Conservation (phyloP, 2,329 filamentous ascomycete genomes). For the Fragosphaeria purpurea region DNA sequence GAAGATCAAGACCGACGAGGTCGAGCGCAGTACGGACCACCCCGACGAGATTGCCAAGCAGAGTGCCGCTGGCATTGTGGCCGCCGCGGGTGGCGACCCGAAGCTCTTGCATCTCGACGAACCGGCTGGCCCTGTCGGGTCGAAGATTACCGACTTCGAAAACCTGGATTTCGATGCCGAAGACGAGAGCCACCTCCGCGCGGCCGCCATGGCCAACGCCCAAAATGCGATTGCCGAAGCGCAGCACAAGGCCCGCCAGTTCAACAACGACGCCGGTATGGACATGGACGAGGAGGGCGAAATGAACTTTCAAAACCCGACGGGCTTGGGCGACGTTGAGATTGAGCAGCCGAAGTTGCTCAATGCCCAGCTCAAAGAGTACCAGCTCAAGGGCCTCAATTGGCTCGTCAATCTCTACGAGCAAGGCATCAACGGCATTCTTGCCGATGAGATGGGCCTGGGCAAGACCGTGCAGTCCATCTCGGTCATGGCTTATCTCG, state of each 20-base stretch:
- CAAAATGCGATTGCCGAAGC: constrained; percentile 93
- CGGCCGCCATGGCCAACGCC: constrained; percentile 88
- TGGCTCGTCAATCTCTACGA: constrained; percentile 99
- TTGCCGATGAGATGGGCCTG: constrained; percentile 98
- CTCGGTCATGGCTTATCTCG: constrained; percentile 97
- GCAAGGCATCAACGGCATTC: constrained; percentile 97
- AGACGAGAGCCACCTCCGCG: constrained; percentile 70
- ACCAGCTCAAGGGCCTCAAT: constrained; percentile 97
- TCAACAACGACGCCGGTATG: constrained; percentile 66
- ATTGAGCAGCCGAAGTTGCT: constrained; percentile 91
- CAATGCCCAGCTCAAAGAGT: constrained; percentile 91
- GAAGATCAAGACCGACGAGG: constrained; percentile 96
- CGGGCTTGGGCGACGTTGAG: constrained; percentile 85
- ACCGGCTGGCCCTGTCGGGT: constrained; percentile 41
- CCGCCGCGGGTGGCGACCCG: constrained; percentile 18
- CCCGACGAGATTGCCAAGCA: constrained; percentile 55
- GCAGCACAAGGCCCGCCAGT: constrained; percentile 82
- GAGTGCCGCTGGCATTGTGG: constrained; percentile 15
- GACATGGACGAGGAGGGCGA: constrained; percentile 87
- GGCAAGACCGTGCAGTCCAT: constrained; percentile 99
- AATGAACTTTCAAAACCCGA: constrained; percentile 99
- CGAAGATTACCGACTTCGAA: constrained; percentile 86
- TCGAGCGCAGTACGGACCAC: constrained; percentile 81
- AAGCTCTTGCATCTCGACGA: constrained; percentile 39
- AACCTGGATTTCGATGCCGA: constrained; percentile 93